Percentiles rank a stretch among this genome's conserved stretches.
These are phyloP conservation scores for Dothideomycetidae sp. DNA, from an alignment of 2,329 filamentous ascomycete species.

Conservation along the genomic window DNA sequence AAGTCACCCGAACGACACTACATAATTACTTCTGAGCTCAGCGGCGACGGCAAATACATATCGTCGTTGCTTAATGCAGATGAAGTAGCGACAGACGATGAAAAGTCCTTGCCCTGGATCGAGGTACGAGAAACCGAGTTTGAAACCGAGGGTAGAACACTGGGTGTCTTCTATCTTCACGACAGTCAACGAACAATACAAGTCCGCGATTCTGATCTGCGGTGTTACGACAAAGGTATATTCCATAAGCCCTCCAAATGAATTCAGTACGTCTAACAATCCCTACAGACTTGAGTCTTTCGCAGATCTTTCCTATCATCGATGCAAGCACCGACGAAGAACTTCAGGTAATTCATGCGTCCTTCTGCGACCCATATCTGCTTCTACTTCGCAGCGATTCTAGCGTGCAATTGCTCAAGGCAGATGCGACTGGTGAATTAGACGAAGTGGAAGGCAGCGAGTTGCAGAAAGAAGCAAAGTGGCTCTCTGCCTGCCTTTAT, in stretches of 20 bases:
- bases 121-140: conserved; percentile 73
- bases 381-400: conserved; percentile 72
- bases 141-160: conserved; percentile 73
- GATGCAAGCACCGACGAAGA: conserved; percentile 81
- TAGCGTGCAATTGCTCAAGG: conserved; percentile 63
- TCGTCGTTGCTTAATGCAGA: conserved; percentile 56
- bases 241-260: conserved; percentile 8
- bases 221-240: conserved; percentile 75
- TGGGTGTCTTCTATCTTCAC: conserved; percentile 76
- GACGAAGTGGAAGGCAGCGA: conserved; percentile 62
- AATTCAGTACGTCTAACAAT: conserved; percentile 9
- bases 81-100: conserved; percentile 45
- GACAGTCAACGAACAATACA: conserved; percentile 71
- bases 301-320: conserved; percentile 82
- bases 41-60: conserved; percentile 53
- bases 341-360: conserved; percentile 62
- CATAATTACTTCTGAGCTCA: conserved; percentile 63
- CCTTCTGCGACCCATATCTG: conserved; percentile 76
- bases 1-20: conserved; percentile 50
- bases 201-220: conserved; percentile 70
- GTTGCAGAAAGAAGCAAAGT: conserved; percentile 48
- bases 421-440: conserved; percentile 68
- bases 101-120: conserved; percentile 12
- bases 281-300: conserved; percentile 59
- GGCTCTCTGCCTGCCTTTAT: conserved; percentile 75